Base-by-base conservation (phyloP, 1,284 basidiomycete species). In the Ganoderma resinaceum region DNA sequence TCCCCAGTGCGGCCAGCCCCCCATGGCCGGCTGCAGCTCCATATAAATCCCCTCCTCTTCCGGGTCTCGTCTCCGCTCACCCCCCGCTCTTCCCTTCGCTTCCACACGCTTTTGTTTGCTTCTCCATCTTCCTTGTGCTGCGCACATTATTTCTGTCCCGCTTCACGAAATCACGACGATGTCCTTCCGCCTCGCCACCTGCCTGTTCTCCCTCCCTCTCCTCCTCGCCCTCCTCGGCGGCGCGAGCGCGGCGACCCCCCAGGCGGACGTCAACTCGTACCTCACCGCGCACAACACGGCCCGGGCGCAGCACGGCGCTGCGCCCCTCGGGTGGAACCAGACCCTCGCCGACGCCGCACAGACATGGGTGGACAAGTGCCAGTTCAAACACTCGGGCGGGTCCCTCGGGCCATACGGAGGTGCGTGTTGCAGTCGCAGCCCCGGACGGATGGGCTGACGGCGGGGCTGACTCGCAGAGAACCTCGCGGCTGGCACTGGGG, bases 351-450 rank as follows among this genome's bases (percentile, higher is more conserved):
- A 74, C 26, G 85, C 85, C 68, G 91, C 90, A 33, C 87, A 89
- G 76, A 71, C 84, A 67, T 92, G 91, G 91, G 89, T 89, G 3
- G 84, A 89, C 73, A 78, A 80, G 23, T 92, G 91, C 73, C 76
- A 82, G 7, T 91, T 90, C 78, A 38, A 87, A 73, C 91, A 93
- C 75, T 91, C 90, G 31, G 86, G 86, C 37, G 90, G 90, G 52
- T 77, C 81, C 33, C 84, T 91, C 58, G 90, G 90, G 9, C 81
- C 84, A 8, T 86, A 83, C 71, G 90, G 91, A 74, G 88, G 88
- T 89, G 71, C 26, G 83, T 78, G 11, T n/a, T n/a, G n/a, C n/a
- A n/a, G n/a, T n/a, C n/a, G n/a, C n/a, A n/a, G n/a, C n/a, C n/a
- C n/a, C n/a, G n/a, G n/a, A n/a, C n/a, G n/a, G n/a, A n/a, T n/a